Evolutionary conservation across 1,284 basidiomycete species (phyloP).

Genomic region (Volvariella surrecta): DNA sequence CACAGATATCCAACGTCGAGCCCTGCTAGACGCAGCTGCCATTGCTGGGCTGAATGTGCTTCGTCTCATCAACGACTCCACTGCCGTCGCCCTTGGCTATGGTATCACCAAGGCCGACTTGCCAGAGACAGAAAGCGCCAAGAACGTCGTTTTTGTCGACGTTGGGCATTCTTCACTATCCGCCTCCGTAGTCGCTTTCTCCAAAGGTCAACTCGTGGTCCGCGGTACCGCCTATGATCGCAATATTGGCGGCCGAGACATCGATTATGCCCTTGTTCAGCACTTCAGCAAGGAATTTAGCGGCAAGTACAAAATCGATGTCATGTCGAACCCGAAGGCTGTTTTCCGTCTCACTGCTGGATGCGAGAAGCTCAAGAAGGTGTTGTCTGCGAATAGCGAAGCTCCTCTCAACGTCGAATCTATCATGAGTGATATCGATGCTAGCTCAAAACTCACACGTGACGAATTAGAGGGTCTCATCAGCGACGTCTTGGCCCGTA

Average conservation of each 20-base stretch:
- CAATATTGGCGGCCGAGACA: conserved; percentile 88
- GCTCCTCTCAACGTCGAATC: conserved; percentile 86
- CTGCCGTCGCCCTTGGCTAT: conserved; percentile 88
- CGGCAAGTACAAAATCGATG: conserved; percentile 92
- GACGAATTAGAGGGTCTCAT: conserved; percentile 91
- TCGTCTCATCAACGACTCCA: conserved; percentile 91
- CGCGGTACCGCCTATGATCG: conserved; percentile 84
- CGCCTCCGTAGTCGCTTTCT: conserved; percentile 81
- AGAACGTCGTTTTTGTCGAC: conserved; percentile 87
- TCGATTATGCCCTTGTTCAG: conserved; percentile 81
- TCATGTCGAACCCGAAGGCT: conserved; percentile 83
- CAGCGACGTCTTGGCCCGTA: conserved; percentile 84
- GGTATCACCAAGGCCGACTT: conserved; percentile 96
- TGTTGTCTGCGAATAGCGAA: conserved; percentile 73
- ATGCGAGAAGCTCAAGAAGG: conserved; percentile 80
- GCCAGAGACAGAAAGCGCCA: conserved; percentile 72
- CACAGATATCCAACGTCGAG: conserved; percentile 85
- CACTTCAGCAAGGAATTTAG: conserved; percentile 90
- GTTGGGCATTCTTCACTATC: conserved; percentile 88
- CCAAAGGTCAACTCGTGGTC: conserved; percentile 84
- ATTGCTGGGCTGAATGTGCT: conserved; percentile 86
- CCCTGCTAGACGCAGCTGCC: conserved; percentile 78
- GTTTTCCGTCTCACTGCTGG: conserved; percentile 80
- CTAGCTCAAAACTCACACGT: conserved; percentile 86
- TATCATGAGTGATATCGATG: conserved; percentile 91